Percentiles rank a stretch among this genome's conserved stretches.
phyloP scores from a whole-genome alignment of 148 eudicot species.

The Amaranthus palmeri region DNA sequence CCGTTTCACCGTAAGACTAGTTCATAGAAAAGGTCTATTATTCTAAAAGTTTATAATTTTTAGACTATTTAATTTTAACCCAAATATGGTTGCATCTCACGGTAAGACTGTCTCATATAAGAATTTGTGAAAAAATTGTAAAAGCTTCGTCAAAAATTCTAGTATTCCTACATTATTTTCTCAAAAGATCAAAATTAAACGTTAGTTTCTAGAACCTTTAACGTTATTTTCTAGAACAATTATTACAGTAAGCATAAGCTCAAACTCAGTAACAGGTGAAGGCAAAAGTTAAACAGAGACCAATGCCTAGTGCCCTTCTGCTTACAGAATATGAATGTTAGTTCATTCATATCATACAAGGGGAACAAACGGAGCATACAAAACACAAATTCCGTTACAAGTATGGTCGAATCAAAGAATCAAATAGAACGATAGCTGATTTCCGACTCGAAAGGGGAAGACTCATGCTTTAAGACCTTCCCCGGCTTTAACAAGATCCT shows the following conservation, averaged over 20 bases:
- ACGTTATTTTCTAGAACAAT: constrained; percentile 1
- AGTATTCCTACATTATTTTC: no score
- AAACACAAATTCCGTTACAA: not conserved
- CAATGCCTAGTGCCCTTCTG: constrained; percentile 11
- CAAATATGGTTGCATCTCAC: no score
- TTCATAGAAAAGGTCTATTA: no score
- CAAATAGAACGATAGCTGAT: constrained; percentile 2
- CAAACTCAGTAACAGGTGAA: not conserved
- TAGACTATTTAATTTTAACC: no score
- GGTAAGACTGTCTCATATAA: no score
- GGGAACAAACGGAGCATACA: not conserved
- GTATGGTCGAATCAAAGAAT: not conserved
- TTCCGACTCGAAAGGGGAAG: constrained; percentile 3
- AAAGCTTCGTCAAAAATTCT: no score
- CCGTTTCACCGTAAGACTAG: no score
- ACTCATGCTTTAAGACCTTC: constrained; percentile 54
- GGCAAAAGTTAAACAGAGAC: constrained; percentile 5
- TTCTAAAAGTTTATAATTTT: no score
- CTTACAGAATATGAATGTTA: constrained; percentile 5
- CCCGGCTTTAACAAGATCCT: constrained; percentile 75
- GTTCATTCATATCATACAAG: constrained; percentile 8
- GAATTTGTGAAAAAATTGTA: no score
- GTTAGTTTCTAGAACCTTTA: no score
- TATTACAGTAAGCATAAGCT: constrained; percentile 6
- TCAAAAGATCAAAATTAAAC: no score